Base-by-base conservation (phyloP, 2,329 filamentous ascomycete genomes). In the Trichoderma breve region DNA sequence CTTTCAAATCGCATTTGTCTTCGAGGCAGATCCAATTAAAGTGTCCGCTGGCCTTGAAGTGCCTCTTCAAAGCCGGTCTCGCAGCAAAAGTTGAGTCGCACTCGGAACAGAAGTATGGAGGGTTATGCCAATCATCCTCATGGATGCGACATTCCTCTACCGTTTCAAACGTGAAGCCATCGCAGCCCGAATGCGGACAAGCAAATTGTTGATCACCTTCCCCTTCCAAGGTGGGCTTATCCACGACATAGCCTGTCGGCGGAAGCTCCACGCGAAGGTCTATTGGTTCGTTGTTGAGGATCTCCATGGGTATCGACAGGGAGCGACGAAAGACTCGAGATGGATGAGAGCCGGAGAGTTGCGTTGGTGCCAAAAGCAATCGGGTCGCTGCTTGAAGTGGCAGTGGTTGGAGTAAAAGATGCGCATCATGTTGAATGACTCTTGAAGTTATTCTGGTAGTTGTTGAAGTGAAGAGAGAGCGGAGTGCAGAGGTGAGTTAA, bases 171-270 rank as follows among this genome's bases (percentile, higher is more conserved):
- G 61, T 9, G 30, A 77, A 74, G 1, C 78, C 77, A n/a, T 79
- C 78, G 43, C 78, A 79, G 5, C 72, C 65, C 3, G 72, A 3
- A 47, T 78, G 75, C 0, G 78, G 78, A n/a, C 78, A 79, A 2
- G 72, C 36, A 21, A 65, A 73, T 4, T 32, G 39, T 5, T 63
- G 58, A 6, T 24, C n/a, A 0, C 68, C 68, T 26, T 73, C 67
- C 7, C 68, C 64, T 3, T 63, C 68, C 1, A 12, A 18, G 3
- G 18, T 0, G 0, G 36, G 34, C 4, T 26, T 39, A 6, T 26
- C 32, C 1, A 71, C 53, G 1, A 14, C 1, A 30, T 73, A 73
- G 4, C 26, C 60, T 3, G 26, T n/a, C 7, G 65, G 65, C 2
- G 36, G 24, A 24, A 2, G 0, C 24, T 62, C 28, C 2, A 21